phyloP scores from a whole-genome alignment of 306 rosid species.

The Castanopsis chinensis region DNA sequence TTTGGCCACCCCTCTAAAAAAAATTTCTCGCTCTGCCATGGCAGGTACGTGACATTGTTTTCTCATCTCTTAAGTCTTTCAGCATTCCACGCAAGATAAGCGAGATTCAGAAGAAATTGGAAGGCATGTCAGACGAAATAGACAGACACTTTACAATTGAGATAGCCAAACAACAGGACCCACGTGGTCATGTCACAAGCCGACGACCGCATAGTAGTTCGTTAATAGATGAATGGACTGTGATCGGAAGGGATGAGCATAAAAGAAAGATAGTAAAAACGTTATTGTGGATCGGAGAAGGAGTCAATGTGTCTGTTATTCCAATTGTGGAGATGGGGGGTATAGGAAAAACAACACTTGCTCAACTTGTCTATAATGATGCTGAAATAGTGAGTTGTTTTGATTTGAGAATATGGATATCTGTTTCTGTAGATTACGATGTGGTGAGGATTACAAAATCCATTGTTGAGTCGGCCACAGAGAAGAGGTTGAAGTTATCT shows the following conservation, averaged over 20 bases:
- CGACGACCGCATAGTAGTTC: background rate
- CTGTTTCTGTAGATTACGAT: no score
- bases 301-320: background rate
- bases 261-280: background rate
- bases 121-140: slow-evolving; percentile 4
- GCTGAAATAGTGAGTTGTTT: no score
- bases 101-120: slow-evolving; percentile 2
- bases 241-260: slow-evolving; percentile 16
- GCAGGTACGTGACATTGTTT: background rate
- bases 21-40: no score
- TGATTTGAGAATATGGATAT: no score
- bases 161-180: no score
- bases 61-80: background rate
- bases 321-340: background rate
- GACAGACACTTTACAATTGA: background rate
- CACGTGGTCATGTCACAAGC: no score
- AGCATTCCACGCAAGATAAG: slow-evolving; percentile 1
- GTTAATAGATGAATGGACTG: background rate
- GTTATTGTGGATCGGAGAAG: background rate
- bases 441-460: no score
- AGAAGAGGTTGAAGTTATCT: no score
- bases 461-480: no score
- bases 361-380: no score
- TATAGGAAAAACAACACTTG: no score
- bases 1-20: no score